Conservation (phyloP, 1,284 basidiomycete species). For the Sanghuangporus weigelae region DNA sequence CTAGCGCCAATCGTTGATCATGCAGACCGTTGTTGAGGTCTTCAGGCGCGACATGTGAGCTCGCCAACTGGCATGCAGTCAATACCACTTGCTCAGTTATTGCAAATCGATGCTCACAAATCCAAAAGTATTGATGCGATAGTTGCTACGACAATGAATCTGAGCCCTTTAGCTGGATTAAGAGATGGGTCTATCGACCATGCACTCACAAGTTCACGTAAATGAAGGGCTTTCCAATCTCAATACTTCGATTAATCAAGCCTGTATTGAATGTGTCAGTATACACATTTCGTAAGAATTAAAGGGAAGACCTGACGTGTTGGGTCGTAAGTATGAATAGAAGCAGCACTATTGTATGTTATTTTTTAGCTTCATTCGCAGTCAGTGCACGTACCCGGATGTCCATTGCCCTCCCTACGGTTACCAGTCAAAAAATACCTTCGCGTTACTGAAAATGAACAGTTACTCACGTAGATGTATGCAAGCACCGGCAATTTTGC, state of each 20-base stretch:
- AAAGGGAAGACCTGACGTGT: constrained; percentile 33
- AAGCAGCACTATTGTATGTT: constrained; percentile 34
- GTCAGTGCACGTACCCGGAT: constrained; percentile 29
- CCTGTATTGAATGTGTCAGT: constrained; percentile 28
- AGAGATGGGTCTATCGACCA: not conserved
- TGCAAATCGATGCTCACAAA: constrained; percentile 36
- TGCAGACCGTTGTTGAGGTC: constrained; percentile 51
- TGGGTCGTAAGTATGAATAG: constrained; percentile 37
- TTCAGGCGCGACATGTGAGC: constrained; percentile 38
- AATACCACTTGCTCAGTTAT: not conserved
- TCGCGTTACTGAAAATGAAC: not conserved
- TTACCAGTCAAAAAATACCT: not conserved
- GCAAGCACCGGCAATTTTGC: constrained; percentile 43
- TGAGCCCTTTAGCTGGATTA: not conserved
- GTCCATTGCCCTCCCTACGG: constrained; percentile 48
- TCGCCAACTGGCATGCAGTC: constrained; percentile 38
- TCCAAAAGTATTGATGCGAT: constrained; percentile 54
- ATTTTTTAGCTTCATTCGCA: not conserved
- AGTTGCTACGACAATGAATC: constrained; percentile 37
- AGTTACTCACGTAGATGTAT: constrained; percentile 44
- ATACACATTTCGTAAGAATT: not conserved
- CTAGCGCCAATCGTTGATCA: constrained; percentile 52
- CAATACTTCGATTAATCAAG: constrained; percentile 43
- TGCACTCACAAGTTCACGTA: constrained; percentile 44
- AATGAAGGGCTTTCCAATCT: constrained; percentile 44